Evolutionary conservation across 352 stramenopile genomes (phyloP), one percentile per base, ranked within the genome.

Genomic region (Pythium utonaiense): DNA sequence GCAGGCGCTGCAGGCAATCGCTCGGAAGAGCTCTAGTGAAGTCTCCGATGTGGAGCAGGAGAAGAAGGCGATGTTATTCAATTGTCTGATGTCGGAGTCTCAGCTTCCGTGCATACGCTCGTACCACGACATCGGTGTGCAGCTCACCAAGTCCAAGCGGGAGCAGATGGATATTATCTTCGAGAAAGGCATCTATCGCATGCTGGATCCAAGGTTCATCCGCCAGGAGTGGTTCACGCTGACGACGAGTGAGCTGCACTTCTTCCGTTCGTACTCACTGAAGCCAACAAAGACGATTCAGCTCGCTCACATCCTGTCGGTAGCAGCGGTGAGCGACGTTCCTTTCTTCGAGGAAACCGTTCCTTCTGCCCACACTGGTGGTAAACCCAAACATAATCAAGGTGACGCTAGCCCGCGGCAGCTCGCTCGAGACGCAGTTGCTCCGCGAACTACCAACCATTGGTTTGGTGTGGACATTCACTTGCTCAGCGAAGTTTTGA

Each of bases 211-310:
- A 7, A 71, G 64, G 2, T 72, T 88, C 22, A 48, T 93, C 33
- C 81, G 83, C 2, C 83, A 93, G 45, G 83, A 93, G 56, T 93
- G 83, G 80, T 62, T 88, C 50, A 69, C 84, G 19, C 56, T 93
- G 24, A 80, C 81, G 22, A 77, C 67, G 0, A 71, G 64, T 17
- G 57, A 86, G 17, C 47, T 93, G n/a, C 70, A 77, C 19, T 89
- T 87, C 57, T 90, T 86, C 51, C 67, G 83, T 9, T 91, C 83
- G 1, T 93, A 76, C 57, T 77, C 83, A 1, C 53, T 86, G 12
- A 57, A 65, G 24, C 59, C 83, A 3, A 64, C 60, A 10, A 71
- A 84, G 42, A 73, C 62, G 0, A 34, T 93, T 2, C 57, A 68
- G 1, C 53, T 91, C 14, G 61, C 64, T 1, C 69, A 88, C 17